Conservation (phyloP, 2,329 filamentous ascomycete species). For the Helicocarpus griseus region DNA sequence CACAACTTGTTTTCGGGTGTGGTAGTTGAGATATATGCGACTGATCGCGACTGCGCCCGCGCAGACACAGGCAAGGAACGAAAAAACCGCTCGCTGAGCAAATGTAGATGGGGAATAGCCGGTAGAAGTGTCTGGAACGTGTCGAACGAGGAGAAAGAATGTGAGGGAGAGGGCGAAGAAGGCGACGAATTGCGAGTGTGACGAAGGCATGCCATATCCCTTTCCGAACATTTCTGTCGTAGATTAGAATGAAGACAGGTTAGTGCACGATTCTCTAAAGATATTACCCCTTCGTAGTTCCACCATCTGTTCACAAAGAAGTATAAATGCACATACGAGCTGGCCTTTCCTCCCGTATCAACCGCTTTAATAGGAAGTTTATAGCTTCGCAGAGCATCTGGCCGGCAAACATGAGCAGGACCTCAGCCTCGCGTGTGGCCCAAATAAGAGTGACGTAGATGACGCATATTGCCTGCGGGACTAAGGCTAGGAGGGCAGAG, state of each 20-base stretch:
- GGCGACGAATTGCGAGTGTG: constrained; percentile 87
- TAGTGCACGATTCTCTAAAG: not conserved
- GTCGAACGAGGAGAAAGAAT: constrained; percentile 75
- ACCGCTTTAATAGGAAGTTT: constrained; percentile 80
- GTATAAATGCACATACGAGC: constrained; percentile 47
- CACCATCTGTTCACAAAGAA: too few relatives aligned
- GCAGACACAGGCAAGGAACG: constrained; percentile 48
- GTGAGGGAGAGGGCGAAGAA: constrained; percentile 81
- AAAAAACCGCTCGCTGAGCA: constrained; percentile 50
- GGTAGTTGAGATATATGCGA: constrained; percentile 84
- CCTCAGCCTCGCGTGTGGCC: constrained; percentile 82
- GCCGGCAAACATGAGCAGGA: constrained; percentile 80
- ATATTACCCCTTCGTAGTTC: too few relatives aligned
- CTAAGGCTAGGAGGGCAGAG: constrained; percentile 87
- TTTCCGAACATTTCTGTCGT: constrained; percentile 53
- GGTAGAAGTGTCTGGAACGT: constrained; percentile 44
- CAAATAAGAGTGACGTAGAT: constrained; percentile 84
- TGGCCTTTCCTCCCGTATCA: constrained; percentile 87
- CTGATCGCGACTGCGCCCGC: constrained; percentile 68
- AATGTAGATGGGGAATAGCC: constrained; percentile 30
- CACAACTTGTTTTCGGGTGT: constrained; percentile 79
- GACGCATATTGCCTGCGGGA: constrained; percentile 84
- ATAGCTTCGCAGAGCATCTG: constrained; percentile 85
- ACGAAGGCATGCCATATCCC: constrained; percentile 95
- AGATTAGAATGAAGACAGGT: not conserved